Percentiles rank a stretch among this genome's conserved stretches.
Evolutionary conservation across 345 rosid genomes (phyloP).

Genomic region (Bruguiera sexangula): DNA sequence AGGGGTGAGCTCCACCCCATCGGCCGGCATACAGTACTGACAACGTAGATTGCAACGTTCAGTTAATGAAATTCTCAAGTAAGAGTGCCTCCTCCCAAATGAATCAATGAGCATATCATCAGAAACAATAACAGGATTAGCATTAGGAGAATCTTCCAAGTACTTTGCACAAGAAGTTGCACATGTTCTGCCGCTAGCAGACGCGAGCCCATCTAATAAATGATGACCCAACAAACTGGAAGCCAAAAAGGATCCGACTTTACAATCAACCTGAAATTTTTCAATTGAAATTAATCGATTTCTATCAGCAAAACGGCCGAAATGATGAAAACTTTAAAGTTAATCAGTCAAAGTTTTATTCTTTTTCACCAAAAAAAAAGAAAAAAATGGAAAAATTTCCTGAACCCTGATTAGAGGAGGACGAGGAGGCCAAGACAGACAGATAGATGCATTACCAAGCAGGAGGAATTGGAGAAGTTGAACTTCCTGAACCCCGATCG

Average conservation of each 20-base stretch:
- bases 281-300: too few species aligned
- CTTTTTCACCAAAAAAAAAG: too few species aligned
- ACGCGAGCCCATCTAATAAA: neutral
- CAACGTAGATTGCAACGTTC: constrained; percentile 95
- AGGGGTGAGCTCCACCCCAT: constrained; percentile 85
- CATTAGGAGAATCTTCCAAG: constrained; percentile 31
- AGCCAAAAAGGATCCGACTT: constrained; percentile 6
- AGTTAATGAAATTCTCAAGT: constrained; percentile 84
- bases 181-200: constrained; percentile 13
- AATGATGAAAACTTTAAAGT: too few species aligned
- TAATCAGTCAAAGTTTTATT: too few species aligned
- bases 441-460: too few species aligned
- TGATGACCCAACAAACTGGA: neutral
- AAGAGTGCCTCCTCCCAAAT: constrained; percentile 83
- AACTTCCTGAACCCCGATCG: too few species aligned
- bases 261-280: constrained; percentile 18
- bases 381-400: too few species aligned
- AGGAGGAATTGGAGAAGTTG: too few species aligned
- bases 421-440: too few species aligned
- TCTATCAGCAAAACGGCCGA: too few species aligned
- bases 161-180: constrained; percentile 42
- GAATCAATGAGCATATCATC: constrained; percentile 87
- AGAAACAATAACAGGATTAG: constrained; percentile 35
- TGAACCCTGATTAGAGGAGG: too few species aligned
- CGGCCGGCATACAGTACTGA: constrained; percentile 92